Percentiles rank a stretch among this genome's conserved stretches.
phyloP scores from a whole-genome alignment of 768 basidiomycete species.

The Rhodosporidiobolus odoratus region DNA sequence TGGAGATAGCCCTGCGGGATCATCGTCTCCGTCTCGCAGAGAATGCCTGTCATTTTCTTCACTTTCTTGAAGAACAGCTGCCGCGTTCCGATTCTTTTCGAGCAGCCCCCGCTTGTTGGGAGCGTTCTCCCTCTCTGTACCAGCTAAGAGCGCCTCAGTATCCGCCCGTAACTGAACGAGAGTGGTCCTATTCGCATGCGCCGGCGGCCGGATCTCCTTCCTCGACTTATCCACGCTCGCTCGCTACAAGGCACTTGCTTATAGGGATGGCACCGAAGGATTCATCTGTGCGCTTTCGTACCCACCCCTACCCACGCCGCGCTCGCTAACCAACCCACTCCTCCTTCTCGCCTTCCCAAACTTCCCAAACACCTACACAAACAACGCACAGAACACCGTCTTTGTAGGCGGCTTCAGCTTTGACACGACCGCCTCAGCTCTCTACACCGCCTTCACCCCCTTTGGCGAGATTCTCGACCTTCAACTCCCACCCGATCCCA shows the following conservation, averaged over 20 bases:
- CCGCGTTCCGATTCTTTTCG: too few species aligned
- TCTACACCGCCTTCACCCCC: constrained; percentile 74
- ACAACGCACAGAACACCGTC: constrained; percentile 46
- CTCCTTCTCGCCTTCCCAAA: background rate
- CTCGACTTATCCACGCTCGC: background rate
- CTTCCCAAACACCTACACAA: background rate
- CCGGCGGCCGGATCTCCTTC: background rate
- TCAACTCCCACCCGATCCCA: constrained; percentile 66
- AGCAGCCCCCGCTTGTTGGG: too few species aligned
- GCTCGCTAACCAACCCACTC: background rate
- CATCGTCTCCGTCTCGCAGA: too few species aligned
- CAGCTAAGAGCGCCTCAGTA: too few species aligned
- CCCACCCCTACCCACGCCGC: background rate
- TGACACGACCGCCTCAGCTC: constrained; percentile 60
- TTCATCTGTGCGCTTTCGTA: background rate
- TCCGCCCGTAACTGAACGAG: too few species aligned
- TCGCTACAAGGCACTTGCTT: background rate
- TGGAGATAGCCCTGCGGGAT: too few species aligned
- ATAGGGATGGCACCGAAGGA: background rate
- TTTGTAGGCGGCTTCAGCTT: constrained; percentile 43
- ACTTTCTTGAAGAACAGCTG: too few species aligned
- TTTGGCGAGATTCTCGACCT: constrained; percentile 95
- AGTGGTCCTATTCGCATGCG: too few species aligned
- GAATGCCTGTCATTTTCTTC: too few species aligned
- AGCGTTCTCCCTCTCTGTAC: too few species aligned